phyloP scores from a whole-genome alignment of 2,329 filamentous ascomycete species.

The Cytospora leucostoma region DNA sequence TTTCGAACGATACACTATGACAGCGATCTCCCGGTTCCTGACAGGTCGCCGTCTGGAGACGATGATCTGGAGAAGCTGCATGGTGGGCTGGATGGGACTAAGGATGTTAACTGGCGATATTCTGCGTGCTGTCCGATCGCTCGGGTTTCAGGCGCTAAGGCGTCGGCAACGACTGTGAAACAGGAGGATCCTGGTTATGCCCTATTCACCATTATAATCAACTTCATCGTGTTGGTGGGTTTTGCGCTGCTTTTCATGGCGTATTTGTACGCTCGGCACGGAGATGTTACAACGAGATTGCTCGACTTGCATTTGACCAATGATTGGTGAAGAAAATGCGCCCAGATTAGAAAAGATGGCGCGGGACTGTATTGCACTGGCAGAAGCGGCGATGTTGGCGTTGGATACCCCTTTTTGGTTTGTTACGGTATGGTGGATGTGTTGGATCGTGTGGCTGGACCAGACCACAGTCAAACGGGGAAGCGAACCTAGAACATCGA shows the following conservation, averaged over 20 bases:
- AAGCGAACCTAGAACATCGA: not conserved
- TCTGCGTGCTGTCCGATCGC: constrained; percentile 10
- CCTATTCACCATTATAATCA: not conserved
- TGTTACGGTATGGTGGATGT: not conserved
- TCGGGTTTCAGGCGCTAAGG: not conserved
- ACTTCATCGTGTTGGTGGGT: constrained; percentile 2
- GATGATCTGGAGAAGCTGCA: not conserved
- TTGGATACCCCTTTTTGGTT: not conserved
- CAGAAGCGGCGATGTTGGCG: not conserved
- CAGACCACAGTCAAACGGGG: not conserved
- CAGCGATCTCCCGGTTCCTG: not conserved
- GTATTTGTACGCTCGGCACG: constrained; percentile 16
- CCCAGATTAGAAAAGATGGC: not conserved
- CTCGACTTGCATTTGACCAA: not conserved
- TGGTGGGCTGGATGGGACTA: constrained; percentile 5
- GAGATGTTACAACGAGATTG: not conserved
- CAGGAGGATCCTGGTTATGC: not conserved
- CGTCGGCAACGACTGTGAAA: not conserved
- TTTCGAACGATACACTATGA: constrained; percentile 23
- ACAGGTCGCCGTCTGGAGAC: not conserved
- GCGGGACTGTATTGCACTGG: not conserved
- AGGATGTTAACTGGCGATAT: not conserved
- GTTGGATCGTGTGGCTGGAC: too few species aligned
- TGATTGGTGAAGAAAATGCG: not conserved
- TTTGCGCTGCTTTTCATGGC: constrained; percentile 3